Base-by-base conservation (phyloP, 1,284 basidiomycete genomes). In the Malassezia restricta region DNA sequence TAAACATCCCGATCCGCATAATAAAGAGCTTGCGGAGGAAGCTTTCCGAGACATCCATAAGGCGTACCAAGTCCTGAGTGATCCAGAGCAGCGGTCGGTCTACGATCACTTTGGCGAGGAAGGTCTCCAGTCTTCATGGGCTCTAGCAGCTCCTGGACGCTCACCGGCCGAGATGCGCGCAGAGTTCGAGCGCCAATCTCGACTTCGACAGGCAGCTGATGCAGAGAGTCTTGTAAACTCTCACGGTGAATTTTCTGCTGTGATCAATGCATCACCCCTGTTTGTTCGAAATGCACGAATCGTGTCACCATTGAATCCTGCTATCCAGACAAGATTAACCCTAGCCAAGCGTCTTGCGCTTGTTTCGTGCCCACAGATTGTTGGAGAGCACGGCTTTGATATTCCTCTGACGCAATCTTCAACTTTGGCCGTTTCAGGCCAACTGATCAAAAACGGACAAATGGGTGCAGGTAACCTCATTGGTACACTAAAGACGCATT, bases 21-120 rank as follows among this genome's bases (percentile, higher is more conserved):
- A 78, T 53, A 83, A 81, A 68, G 77, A 75, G 33, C 77, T 79
- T 1, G 84, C 86, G 2, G 79, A 80, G 27, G 76, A 79, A 41
- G 78, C 79, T 45, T 87, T 87, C 60, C 77, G 84, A 27, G 80
- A 84, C 64, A 77, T 88, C 14, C 84, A 86, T 59, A 83, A 82
- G 59, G 85, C 86, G 14, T 87, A 87, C 66, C 74, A 75, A 53
- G 65, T 86, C 32, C 74, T 88, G 32, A 84, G 82, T 32, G 83
- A 88, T 65, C 80, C 82, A 15, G 82, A 86, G 65, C 77, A 81
- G 64, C 79, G 86, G 78, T 79, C 81, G 51, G 81, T 86, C 9
- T 88, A 88, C 68, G 86, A 88, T 72, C 76, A 79, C 32, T 77
- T 87, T 73, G 86, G 86, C 77, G 66, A 79, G 58, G 76, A 79